Evolutionary conservation across 2,329 filamentous ascomycete genomes (phyloP).

Genomic region (Fusarium goolgardi): DNA sequence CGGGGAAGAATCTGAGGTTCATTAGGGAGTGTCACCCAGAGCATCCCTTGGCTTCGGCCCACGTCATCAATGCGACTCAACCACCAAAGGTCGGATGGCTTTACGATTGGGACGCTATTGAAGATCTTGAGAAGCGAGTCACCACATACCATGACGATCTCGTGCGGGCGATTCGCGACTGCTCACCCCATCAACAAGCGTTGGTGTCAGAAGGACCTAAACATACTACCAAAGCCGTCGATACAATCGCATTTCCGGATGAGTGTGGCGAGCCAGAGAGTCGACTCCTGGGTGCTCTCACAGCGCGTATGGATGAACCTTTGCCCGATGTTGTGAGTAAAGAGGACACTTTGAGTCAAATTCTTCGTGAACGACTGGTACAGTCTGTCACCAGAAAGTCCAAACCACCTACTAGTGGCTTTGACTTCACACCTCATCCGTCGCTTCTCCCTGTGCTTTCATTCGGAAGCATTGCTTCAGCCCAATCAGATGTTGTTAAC

Average conservation of each 20-base stretch:
- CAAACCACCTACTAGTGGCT: conserved; percentile 29
- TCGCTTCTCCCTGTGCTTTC: conserved; percentile 76
- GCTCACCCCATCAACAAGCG: not conserved
- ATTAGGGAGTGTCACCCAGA: conserved; percentile 76
- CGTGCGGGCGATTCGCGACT: conserved; percentile 37
- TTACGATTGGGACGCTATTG: conserved; percentile 77
- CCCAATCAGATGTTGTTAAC: conserved; percentile 82
- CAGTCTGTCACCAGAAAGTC: conserved; percentile 47
- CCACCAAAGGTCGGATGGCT: conserved; percentile 74
- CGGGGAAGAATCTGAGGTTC: conserved; percentile 79
- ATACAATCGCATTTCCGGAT: conserved; percentile 61
- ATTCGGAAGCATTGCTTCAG: conserved; percentile 77
- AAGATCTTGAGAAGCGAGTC: conserved; percentile 71
- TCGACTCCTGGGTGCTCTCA: conserved; percentile 46
- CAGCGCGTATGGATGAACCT: conserved; percentile 46
- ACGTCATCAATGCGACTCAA: conserved; percentile 57
- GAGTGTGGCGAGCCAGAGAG: conserved; percentile 39
- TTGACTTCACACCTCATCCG: conserved; percentile 63
- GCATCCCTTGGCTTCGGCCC: conserved; percentile 72
- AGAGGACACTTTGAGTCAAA: conserved; percentile 53
- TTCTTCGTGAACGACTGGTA: conserved; percentile 57
- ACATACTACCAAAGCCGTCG: not conserved
- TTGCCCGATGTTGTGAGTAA: conserved; percentile 36
- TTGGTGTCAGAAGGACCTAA: not conserved
- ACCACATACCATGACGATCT: conserved; percentile 51